Base-by-base conservation (phyloP, 2,329 filamentous ascomycete genomes). In the Epichloe elymi region DNA sequence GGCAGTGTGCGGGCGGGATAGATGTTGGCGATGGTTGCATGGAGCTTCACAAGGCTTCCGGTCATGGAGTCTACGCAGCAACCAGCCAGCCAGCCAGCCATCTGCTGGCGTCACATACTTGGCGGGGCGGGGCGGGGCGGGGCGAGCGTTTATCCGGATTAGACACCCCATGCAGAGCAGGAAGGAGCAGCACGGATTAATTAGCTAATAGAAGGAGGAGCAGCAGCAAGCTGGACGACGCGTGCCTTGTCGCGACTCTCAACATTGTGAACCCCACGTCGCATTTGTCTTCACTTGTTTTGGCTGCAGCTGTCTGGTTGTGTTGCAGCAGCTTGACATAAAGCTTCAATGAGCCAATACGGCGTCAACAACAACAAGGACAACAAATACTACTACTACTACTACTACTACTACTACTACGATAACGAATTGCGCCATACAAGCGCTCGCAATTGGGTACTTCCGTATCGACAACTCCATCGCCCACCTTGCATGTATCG, bases 121-220 rank as follows among this genome's bases (percentile, higher is more conserved):
- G 15, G 20, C 11, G 17, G 17, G 26, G 15, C 19, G n/a, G 10
- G 38, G 14, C n/a, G n/a, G n/a, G n/a, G n/a, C 44, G 49, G 49
- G n/a, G 44, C 44, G 37, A 45, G 26, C 19, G 49, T 51, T 51
- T 37, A 47, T 51, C 49, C 49, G 49, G 38, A n/a, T n/a, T 26
- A 17, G 12, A 41, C 33, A 4, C 38, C 36, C 46, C 46, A 41
- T 20, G 14, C 33, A 38, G 36, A 6, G 15, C 35, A 19, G 39
- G 15, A 10, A 19, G n/a, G 14, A 30, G 26, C 23, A 23, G 23
- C 26, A 30, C 26, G 26, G 26, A 26, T 26, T 26, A 30, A 30
- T 8, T 10, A 7, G 6, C 23, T 26, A 26, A 6, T 2, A 19
- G 19, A 2, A 1, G 19, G 19, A 19, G 19, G 2, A 6, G 23